phyloP scores from a whole-genome alignment of 768 basidiomycete species.

The Tulasnella sp. region DNA sequence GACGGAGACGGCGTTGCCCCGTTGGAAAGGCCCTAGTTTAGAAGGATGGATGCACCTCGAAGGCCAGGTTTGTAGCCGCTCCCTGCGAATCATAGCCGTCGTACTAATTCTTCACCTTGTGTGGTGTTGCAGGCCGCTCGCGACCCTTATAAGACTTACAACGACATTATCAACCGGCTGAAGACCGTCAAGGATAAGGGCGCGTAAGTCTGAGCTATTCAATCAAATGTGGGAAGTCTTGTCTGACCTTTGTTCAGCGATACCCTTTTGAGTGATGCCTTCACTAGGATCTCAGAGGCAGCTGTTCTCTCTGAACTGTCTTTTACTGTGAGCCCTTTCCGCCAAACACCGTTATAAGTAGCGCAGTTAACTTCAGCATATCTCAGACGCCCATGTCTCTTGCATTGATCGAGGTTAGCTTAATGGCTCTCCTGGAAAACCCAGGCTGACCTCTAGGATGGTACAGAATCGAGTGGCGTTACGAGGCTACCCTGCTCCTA shows the following conservation, averaged over 20 bases:
- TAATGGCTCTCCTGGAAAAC: background rate
- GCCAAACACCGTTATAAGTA: background rate
- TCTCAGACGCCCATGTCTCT: slow-evolving; percentile 64
- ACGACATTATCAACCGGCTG: slow-evolving; percentile 31
- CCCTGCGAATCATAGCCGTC: background rate
- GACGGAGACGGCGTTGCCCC: slow-evolving; percentile 66
- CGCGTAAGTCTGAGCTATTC: background rate
- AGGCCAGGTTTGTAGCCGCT: slow-evolving; percentile 41
- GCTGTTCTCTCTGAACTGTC: slow-evolving; percentile 28
- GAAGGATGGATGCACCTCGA: slow-evolving; percentile 64
- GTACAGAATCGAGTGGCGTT: slow-evolving; percentile 36
- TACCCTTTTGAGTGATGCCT: background rate
- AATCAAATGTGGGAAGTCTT: background rate
- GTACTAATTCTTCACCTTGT: background rate
- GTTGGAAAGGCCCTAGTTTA: slow-evolving; percentile 66
- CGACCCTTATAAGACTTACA: slow-evolving; percentile 28
- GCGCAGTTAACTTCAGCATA: slow-evolving; percentile 25
- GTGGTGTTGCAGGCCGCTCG: background rate
- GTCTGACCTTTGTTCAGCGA: background rate
- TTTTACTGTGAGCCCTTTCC: slow-evolving; percentile 5
- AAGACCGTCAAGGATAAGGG: slow-evolving; percentile 14
- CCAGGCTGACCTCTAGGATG: background rate
- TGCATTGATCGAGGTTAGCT: slow-evolving; percentile 62
- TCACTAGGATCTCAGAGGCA: slow-evolving; percentile 27
- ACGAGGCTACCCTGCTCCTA: slow-evolving; percentile 54